Evolutionary conservation across 2,329 filamentous ascomycete species (phyloP).

Genomic region (Pestalotiopsis sp.): DNA sequence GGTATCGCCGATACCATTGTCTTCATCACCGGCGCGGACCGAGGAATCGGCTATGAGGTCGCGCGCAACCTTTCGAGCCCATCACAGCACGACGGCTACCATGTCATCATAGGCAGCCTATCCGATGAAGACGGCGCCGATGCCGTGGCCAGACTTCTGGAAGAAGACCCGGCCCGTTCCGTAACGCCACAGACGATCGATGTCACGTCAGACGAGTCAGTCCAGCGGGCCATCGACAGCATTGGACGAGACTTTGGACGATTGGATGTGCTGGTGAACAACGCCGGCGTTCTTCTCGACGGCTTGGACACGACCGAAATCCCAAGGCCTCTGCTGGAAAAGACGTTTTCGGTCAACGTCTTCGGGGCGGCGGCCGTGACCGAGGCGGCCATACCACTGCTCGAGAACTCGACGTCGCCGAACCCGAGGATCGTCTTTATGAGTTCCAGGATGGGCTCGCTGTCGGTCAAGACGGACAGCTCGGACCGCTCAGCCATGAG

Average conservation of each 20-base stretch:
- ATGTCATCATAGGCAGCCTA: conserved; percentile 8
- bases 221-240: conserved; percentile 24
- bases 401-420: conserved; percentile 24
- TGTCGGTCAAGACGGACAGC: conserved; percentile 25
- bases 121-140: background rate
- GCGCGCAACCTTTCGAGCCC: conserved; percentile 5
- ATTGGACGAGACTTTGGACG: conserved; percentile 27
- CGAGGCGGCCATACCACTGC: conserved; percentile 31
- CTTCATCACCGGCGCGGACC: conserved; percentile 8
- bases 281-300: conserved; percentile 36
- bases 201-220: conserved; percentile 28
- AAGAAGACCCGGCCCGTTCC: background rate
- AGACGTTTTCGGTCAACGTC: conserved; percentile 43
- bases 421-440: conserved; percentile 42
- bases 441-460: conserved; percentile 37
- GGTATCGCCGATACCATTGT: background rate
- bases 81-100: background rate
- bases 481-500: conserved; percentile 29
- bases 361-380: conserved; percentile 33
- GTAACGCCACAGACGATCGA: conserved; percentile 16
- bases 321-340: conserved; percentile 37
- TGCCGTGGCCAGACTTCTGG: background rate
- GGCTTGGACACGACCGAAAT: conserved; percentile 13
- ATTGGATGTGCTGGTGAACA: conserved; percentile 40
- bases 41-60: conserved; percentile 4